Conservation (phyloP, 176 grass and related monocot genomes). For the Aegilops umbellulata region DNA sequence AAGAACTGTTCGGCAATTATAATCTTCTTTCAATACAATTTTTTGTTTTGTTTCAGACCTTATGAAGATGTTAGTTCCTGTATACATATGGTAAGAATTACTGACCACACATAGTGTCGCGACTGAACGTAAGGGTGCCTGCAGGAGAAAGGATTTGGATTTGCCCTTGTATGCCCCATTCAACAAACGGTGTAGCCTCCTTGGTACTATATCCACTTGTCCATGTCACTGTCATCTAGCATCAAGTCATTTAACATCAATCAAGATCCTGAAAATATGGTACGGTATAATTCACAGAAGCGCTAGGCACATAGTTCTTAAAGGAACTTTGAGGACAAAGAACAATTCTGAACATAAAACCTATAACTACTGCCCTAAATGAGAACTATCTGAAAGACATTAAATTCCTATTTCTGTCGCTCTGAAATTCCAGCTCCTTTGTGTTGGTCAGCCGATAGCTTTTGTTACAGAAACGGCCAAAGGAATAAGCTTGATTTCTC, state of each 20-base stretch:
- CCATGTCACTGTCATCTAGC: constrained; percentile 91
- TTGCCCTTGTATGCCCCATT: constrained; percentile 69
- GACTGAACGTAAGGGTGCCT: constrained; percentile 77
- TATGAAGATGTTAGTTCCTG: background rate
- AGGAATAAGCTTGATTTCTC: background rate
- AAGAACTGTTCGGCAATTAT: background rate
- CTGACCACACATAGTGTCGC: constrained; percentile 82
- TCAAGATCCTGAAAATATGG: constrained; percentile 6
- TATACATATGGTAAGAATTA: constrained; percentile 24
- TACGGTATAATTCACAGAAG: background rate
- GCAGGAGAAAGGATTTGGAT: constrained; percentile 57
- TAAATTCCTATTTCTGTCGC: background rate
- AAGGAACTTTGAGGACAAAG: background rate
- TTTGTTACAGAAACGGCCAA: background rate
- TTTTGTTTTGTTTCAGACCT: background rate
- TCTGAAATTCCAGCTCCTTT: background rate
- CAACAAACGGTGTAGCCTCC: constrained; percentile 73
- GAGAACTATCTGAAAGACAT: background rate
- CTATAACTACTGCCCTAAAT: constrained; percentile 8
- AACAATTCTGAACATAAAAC: constrained; percentile 10
- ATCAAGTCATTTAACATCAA: constrained; percentile 31
- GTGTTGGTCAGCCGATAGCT: background rate
- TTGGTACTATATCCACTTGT: constrained; percentile 78
- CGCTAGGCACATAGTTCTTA: background rate
- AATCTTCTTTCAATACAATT: constrained; percentile 1